Percentiles rank a stretch among this genome's conserved stretches.
Conservation (phyloP, 257 asterid species). For the Solanum pinnatisectum region DNA sequence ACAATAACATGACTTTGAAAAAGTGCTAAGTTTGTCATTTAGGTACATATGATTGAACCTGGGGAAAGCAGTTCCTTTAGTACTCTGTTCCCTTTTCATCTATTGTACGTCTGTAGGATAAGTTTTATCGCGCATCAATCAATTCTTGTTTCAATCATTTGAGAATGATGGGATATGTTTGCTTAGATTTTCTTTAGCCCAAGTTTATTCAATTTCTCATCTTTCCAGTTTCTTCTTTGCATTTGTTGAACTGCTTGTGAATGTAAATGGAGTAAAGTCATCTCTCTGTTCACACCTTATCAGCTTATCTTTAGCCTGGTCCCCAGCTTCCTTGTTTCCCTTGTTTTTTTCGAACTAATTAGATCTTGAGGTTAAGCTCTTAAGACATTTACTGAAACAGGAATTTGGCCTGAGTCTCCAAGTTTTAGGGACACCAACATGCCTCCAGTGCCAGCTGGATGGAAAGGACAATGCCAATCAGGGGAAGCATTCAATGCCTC, state of each 20-base stretch:
- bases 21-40: neutral
- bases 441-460: conserved; percentile 86
- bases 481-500: conserved; percentile 85
- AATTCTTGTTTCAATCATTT: neutral
- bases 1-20: neutral
- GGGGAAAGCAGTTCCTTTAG: neutral
- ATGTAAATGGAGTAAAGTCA: neutral
- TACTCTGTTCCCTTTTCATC: neutral
- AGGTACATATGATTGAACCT: neutral
- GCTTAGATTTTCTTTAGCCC: neutral
- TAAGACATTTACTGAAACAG: conserved; percentile 20
- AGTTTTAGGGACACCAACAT: conserved; percentile 69
- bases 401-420: conserved; percentile 95
- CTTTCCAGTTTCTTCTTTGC: neutral
- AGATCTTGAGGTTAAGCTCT: neutral
- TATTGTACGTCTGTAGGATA: neutral
- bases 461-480: conserved; percentile 81
- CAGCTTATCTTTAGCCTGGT: neutral
- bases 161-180: neutral
- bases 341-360: neutral
- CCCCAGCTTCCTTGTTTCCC: neutral
- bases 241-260: neutral
- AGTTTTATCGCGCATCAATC: neutral
- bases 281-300: neutral
- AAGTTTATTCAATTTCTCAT: neutral